Conservation (phyloP, 148 eudicot species). For the Cornus controversa region DNA sequence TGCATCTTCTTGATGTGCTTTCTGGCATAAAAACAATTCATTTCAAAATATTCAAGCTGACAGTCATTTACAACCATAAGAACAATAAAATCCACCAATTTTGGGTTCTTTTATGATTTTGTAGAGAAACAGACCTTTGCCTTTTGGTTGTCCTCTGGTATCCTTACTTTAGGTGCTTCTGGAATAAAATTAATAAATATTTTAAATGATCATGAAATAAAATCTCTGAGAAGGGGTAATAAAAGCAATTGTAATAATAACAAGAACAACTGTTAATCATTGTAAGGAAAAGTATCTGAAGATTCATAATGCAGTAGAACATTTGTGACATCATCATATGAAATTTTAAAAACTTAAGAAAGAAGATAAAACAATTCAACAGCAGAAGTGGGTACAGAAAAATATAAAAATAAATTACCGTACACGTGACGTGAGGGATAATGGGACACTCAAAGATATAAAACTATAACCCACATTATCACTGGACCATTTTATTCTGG, state of each 20-base stretch:
- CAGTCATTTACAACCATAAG: slow-evolving; percentile 4
- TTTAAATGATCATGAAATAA: not conserved
- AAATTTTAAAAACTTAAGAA: too few relatives aligned
- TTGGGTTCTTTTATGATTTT: not conserved
- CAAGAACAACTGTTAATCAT: not conserved
- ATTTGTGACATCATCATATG: too few relatives aligned
- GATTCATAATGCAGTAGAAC: too few relatives aligned
- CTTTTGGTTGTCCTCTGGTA: slow-evolving; percentile 35
- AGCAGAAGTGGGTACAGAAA: not conserved
- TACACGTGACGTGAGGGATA: not conserved
- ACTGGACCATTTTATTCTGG: not conserved
- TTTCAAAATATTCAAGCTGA: not conserved
- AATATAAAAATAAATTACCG: too few relatives aligned
- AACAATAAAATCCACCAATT: slow-evolving; percentile 1
- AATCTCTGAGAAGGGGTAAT: not conserved
- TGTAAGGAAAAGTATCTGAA: not conserved
- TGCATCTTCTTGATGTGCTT: slow-evolving; percentile 35
- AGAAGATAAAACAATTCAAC: not conserved
- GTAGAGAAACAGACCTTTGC: slow-evolving; percentile 52
- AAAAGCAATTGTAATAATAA: not conserved
- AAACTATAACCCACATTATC: not conserved
- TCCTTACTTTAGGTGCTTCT: slow-evolving; percentile 37
- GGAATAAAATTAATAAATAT: slow-evolving; percentile 16
- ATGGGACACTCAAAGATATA: not conserved
- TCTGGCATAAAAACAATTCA: slow-evolving; percentile 38